These are phyloP conservation scores for Acanthamoeba triangularis DNA, from an alignment of 208 protist species.

Conservation along the genomic window DNA sequence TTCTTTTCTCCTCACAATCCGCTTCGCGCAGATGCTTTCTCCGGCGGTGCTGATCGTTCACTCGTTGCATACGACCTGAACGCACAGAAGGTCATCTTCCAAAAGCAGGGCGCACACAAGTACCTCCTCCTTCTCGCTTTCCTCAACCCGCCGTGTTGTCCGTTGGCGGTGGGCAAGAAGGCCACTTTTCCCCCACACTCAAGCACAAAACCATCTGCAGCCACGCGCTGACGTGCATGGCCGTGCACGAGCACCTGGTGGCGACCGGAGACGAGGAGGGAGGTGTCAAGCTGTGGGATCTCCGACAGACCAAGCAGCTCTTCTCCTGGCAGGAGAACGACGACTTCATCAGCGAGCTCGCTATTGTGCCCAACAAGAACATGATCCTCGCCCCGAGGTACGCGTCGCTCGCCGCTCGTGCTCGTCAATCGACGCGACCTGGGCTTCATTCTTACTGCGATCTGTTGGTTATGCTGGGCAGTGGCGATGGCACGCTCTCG, in stretches of 20 bases:
- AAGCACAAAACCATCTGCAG: not conserved
- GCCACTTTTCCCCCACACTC: not conserved
- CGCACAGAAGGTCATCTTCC: conserved; percentile 34
- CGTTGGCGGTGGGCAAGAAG: not conserved
- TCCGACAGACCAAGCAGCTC: conserved; percentile 61
- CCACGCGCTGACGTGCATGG: conserved; percentile 47
- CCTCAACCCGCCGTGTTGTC: not conserved
- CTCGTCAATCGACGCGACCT: not conserved
- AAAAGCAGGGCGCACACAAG: conserved; percentile 49
- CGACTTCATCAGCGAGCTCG: conserved; percentile 70
- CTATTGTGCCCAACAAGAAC: conserved; percentile 39
- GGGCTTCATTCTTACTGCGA: not conserved
- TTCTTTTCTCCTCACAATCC: not conserved
- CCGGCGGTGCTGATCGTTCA: conserved; percentile 8
- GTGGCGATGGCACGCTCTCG: conserved; percentile 67
- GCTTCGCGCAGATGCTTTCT: not conserved
- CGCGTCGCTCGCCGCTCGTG: not conserved
- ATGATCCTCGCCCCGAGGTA: conserved; percentile 56
- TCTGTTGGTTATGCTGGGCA: not conserved
- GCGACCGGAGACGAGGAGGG: conserved; percentile 57
- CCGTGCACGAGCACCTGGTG: conserved; percentile 15
- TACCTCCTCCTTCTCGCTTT: not conserved
- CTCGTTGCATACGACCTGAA: conserved; percentile 15
- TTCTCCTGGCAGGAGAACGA: conserved; percentile 66
- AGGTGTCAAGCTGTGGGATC: conserved; percentile 64